These are phyloP conservation scores for Nakazawaea ishiwadae DNA, from an alignment of 805 yeast species.

Conservation along the genomic window DNA sequence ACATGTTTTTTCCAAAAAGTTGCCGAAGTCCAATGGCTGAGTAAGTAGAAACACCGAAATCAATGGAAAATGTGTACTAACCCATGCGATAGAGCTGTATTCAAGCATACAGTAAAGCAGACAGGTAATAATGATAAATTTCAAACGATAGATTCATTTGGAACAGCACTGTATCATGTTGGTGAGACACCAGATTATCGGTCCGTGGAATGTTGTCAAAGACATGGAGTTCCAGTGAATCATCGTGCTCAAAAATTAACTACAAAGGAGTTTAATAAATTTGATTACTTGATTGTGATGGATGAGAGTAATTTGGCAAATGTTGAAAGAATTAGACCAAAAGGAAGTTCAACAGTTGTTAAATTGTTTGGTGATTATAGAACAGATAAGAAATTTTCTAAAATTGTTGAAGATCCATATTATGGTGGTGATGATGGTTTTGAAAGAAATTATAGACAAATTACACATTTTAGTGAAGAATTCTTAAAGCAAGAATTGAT, in stretches of 20 bases:
- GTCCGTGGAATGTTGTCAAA: constrained; percentile 60
- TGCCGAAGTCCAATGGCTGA: constrained; percentile 99
- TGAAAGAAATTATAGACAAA: constrained; percentile 71
- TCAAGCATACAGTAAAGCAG: constrained; percentile 56
- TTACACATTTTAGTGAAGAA: constrained; percentile 68
- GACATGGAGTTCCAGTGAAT: constrained; percentile 67
- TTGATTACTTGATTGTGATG: constrained; percentile 71
- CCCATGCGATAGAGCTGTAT: constrained; percentile 53
- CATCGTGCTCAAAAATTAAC: constrained; percentile 73
- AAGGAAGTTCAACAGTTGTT: constrained; percentile 40
- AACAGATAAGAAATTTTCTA: constrained; percentile 41
- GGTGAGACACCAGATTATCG: constrained; percentile 83
- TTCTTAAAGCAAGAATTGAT: constrained; percentile 58
- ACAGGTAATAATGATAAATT: constrained; percentile 42
- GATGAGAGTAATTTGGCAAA: constrained; percentile 55
- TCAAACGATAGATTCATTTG: constrained; percentile 72
- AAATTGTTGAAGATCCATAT: constrained; percentile 84
- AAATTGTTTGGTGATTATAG: constrained; percentile 80
- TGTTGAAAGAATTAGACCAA: constrained; percentile 49
- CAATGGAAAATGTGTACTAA: too few species aligned
- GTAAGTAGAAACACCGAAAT: constrained; percentile 20
- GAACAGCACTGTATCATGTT: constrained; percentile 79
- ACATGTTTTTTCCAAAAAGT: constrained; percentile 27
- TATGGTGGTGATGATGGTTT: constrained; percentile 87
- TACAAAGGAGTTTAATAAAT: constrained; percentile 44